These are phyloP conservation scores for Phytophthora meadii DNA, from an alignment of 352 stramenopile genomes.

Conservation along the genomic window DNA sequence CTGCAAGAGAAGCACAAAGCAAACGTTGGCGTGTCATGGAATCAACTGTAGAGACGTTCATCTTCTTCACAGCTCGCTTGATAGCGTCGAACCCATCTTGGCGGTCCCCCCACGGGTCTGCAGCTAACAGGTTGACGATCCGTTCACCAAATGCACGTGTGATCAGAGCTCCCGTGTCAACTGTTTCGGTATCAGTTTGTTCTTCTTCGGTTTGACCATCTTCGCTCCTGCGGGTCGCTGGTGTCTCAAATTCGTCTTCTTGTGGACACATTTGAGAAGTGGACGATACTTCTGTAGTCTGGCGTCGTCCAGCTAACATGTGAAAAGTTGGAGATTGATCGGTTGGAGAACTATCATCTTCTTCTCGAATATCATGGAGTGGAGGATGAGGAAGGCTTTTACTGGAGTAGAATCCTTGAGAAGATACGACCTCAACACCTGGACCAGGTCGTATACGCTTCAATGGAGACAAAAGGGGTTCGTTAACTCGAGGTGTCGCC, in stretches of 20 bases:
- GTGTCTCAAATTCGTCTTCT: constrained; percentile 2
- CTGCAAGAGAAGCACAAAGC: constrained; percentile 70
- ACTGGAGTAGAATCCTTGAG: constrained; percentile 4
- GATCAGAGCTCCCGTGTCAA: constrained; percentile 75
- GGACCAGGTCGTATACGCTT: constrained; percentile 23
- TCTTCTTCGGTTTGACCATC: constrained; percentile 7
- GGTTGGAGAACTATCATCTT: constrained; percentile 19
- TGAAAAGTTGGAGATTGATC: background rate
- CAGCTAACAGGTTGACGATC: constrained; percentile 65
- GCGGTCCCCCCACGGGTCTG: constrained; percentile 81
- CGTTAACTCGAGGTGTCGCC: constrained; percentile 5
- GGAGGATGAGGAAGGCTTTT: constrained; percentile 23
- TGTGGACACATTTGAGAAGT: constrained; percentile 25
- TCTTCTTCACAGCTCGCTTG: constrained; percentile 69
- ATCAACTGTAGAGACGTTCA: constrained; percentile 43
- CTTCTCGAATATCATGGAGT: constrained; percentile 58
- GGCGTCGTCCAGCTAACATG: constrained; percentile 12
- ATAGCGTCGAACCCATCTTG: constrained; percentile 85
- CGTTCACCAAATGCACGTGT: constrained; percentile 74
- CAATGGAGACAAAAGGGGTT: constrained; percentile 25
- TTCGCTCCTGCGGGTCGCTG: constrained; percentile 5
- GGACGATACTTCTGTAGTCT: constrained; percentile 56
- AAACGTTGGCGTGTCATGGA: constrained; percentile 54
- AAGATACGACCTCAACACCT: constrained; percentile 9
- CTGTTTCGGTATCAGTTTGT: constrained; percentile 31